These are phyloP conservation scores for Neurospora sp. DNA, from an alignment of 2,329 filamentous ascomycete species.

Conservation along the genomic window DNA sequence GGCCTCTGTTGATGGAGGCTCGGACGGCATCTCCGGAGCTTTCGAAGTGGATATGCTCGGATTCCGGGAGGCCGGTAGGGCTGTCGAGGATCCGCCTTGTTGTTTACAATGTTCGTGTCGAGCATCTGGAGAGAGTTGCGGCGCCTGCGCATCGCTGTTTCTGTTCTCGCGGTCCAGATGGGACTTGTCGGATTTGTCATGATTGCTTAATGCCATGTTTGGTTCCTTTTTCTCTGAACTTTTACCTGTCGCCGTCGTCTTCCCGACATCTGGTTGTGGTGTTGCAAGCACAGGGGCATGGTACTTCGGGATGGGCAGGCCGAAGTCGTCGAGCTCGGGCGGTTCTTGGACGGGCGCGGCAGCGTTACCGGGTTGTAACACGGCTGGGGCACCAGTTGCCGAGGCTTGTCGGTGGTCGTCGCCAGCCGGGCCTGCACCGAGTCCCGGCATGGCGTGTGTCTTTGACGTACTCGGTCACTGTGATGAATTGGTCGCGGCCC, in stretches of 20 bases:
- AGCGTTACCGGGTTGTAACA: constrained; percentile 13
- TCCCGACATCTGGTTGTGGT: background rate
- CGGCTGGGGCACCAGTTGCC: constrained; percentile 8
- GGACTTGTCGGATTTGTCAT: background rate
- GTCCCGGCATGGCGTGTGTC: background rate
- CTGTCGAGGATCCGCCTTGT: constrained; percentile 1
- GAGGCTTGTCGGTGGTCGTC: constrained; percentile 8
- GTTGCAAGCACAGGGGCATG: background rate
- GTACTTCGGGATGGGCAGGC: constrained; percentile 50
- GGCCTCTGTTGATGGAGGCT: background rate
- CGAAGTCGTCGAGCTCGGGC: constrained; percentile 59
- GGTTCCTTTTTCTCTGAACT: background rate
- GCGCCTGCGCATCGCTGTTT: background rate
- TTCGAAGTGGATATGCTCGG: background rate
- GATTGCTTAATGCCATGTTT: background rate
- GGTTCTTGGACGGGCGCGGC: constrained; percentile 17
- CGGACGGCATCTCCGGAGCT: background rate
- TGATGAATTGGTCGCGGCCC: background rate
- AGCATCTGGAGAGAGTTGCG: constrained; percentile 1
- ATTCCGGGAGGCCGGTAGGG: background rate
- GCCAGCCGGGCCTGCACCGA: background rate
- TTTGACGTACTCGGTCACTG: background rate
- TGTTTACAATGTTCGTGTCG: constrained; percentile 8
- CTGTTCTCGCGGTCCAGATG: background rate
- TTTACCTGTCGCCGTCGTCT: background rate